Evolutionary conservation across 2,329 filamentous ascomycete genomes (phyloP).

Genomic region (Fonsecaea monophora): DNA sequence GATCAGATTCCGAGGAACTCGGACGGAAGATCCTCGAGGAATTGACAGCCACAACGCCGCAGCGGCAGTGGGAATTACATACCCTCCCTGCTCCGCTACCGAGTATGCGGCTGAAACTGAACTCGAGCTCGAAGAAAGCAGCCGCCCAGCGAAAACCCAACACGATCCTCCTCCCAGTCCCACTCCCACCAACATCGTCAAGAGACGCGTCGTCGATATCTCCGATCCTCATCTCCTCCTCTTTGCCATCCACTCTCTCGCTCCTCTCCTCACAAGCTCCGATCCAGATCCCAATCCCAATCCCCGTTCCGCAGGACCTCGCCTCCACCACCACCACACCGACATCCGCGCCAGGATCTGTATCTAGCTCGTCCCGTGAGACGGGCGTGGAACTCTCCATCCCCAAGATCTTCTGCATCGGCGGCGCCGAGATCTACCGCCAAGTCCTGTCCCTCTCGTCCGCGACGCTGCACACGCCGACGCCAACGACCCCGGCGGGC

Average conservation of each 20-base stretch:
- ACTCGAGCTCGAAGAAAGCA: neutral
- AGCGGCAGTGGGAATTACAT: slow-evolving; percentile 17
- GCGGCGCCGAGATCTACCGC: slow-evolving; percentile 83
- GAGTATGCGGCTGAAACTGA: neutral
- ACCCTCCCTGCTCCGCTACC: neutral
- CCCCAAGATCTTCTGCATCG: slow-evolving; percentile 81
- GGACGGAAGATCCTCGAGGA: slow-evolving; percentile 46
- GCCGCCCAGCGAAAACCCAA: neutral
- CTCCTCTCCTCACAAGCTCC: slow-evolving; percentile 27
- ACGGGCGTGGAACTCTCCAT: slow-evolving; percentile 42
- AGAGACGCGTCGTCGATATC: slow-evolving; percentile 11
- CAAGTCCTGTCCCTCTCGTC: slow-evolving; percentile 62
- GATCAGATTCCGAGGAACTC: slow-evolving; percentile 46
- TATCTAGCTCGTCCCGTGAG: neutral
- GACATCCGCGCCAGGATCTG: slow-evolving; percentile 27
- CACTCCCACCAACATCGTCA: slow-evolving; percentile 12
- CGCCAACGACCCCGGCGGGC: slow-evolving; percentile 1
- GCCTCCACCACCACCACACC: slow-evolving; percentile 32
- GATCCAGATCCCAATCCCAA: slow-evolving; percentile 2
- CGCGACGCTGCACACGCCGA: neutral
- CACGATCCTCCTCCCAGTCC: slow-evolving; percentile 16
- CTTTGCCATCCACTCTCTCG: slow-evolving; percentile 27
- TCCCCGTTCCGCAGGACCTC: too few species aligned
- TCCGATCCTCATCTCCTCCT: slow-evolving; percentile 29
- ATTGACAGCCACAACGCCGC: slow-evolving; percentile 39